Percentiles rank a stretch among this genome's conserved stretches.
Conservation (phyloP, 495 filamentous ascomycete genomes). For the Penicillium angulare region DNA sequence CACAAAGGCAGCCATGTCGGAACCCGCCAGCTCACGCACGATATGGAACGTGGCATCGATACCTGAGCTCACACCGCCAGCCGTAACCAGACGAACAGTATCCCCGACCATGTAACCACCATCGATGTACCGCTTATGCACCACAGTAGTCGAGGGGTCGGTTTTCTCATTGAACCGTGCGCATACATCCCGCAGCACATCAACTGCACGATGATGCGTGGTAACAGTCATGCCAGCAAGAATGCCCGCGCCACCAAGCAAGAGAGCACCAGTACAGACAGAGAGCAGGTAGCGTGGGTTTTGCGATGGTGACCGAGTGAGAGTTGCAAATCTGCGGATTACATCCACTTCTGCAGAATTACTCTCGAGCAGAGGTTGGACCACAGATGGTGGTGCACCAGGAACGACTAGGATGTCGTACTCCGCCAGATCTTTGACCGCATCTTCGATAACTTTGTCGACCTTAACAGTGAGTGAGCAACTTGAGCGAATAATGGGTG, state of each 20-base stretch:
- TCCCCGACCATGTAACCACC: slow-evolving; percentile 59
- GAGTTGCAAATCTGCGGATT: slow-evolving; percentile 27
- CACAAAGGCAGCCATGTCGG: slow-evolving; percentile 66
- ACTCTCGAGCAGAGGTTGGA: slow-evolving; percentile 20
- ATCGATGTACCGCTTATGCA: slow-evolving; percentile 77
- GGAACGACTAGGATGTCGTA: slow-evolving; percentile 72
- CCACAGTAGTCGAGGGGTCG: slow-evolving; percentile 65
- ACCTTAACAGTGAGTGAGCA: slow-evolving; percentile 24
- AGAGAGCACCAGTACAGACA: slow-evolving; percentile 71
- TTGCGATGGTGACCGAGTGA: slow-evolving; percentile 14
- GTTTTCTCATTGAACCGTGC: slow-evolving; percentile 23
- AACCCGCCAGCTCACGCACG: slow-evolving; percentile 67
- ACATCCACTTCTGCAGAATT: slow-evolving; percentile 26
- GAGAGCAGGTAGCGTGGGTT: slow-evolving; percentile 61
- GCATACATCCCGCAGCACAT: slow-evolving; percentile 66
- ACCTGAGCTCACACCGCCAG: slow-evolving; percentile 72
- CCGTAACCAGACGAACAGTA: slow-evolving; percentile 72
- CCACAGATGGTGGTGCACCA: slow-evolving; percentile 35
- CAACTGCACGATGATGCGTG: slow-evolving; percentile 65
- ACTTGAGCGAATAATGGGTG: slow-evolving; percentile 31
- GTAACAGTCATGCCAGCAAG: slow-evolving; percentile 71
- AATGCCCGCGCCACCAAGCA: slow-evolving; percentile 70
- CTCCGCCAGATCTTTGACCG: slow-evolving; percentile 59
- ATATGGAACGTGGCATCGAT: slow-evolving; percentile 78
- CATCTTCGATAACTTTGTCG: slow-evolving; percentile 50